Percentiles rank a stretch among this genome's conserved stretches.
These are phyloP conservation scores for Lophiotrema nucula DNA, from an alignment of 495 filamentous ascomycete genomes.

Conservation along the genomic window DNA sequence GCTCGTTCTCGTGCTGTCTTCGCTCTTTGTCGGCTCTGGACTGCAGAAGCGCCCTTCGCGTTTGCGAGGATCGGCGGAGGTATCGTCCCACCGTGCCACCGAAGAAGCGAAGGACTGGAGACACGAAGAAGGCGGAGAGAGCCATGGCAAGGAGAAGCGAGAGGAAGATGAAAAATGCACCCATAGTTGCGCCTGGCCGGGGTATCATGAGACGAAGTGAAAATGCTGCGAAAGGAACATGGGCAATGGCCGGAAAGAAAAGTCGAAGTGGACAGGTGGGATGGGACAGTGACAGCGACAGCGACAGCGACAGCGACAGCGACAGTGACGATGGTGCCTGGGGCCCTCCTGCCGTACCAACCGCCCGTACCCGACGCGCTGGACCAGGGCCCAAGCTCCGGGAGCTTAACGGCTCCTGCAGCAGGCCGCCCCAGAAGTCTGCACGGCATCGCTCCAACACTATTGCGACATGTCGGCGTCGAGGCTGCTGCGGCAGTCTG, in stretches of 20 bases:
- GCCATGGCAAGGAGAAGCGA: slow-evolving; percentile 27
- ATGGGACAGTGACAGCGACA: too few species aligned
- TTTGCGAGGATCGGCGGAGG: slow-evolving; percentile 64
- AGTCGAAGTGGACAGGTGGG: neutral
- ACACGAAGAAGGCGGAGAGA: slow-evolving; percentile 31
- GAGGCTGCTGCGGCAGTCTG: slow-evolving; percentile 19
- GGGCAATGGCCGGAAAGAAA: neutral
- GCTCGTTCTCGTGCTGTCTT: slow-evolving; percentile 48
- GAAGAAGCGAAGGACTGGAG: slow-evolving; percentile 35
- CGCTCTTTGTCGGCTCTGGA: slow-evolving; percentile 60
- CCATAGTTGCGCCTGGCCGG: slow-evolving; percentile 9
- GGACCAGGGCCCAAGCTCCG: neutral
- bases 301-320: too few species aligned
- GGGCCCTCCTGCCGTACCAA: neutral
- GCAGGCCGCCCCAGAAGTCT: too few species aligned
- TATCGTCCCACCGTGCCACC: slow-evolving; percentile 60
- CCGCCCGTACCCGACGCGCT: neutral
- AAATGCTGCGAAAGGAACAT: neutral
- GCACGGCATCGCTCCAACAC: too few species aligned
- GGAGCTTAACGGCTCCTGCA: neutral
- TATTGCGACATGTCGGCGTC: slow-evolving; percentile 5
- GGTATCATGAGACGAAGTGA: slow-evolving; percentile 5
- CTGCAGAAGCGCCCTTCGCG: slow-evolving; percentile 61
- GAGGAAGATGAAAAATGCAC: slow-evolving; percentile 36
- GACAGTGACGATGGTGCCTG: neutral